A percentile compares a stretch with the other conserved stretches of the same genome.
Conservation (phyloP, 1,139 yeast genomes). For the Taiozyma onychis region DNA sequence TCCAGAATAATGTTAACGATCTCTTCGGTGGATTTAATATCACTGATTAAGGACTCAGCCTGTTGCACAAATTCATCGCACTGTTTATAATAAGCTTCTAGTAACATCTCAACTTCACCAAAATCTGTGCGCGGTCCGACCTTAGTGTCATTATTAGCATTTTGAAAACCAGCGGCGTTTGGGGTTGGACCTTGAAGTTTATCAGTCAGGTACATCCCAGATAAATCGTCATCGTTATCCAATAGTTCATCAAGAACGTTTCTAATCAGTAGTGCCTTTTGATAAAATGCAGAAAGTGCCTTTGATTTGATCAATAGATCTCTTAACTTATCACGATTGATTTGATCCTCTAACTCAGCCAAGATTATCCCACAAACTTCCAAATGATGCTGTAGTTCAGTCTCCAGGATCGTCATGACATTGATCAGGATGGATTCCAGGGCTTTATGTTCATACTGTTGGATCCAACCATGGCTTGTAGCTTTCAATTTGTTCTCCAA, state of each 20-base stretch:
- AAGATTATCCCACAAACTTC: slow-evolving; percentile 72
- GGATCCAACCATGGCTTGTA: slow-evolving; percentile 26
- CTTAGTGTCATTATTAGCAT: slow-evolving; percentile 11
- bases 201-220: slow-evolving; percentile 61
- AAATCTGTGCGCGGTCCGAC: slow-evolving; percentile 38
- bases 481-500: slow-evolving; percentile 63
- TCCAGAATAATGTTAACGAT: slow-evolving; percentile 74
- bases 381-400: slow-evolving; percentile 75
- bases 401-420: slow-evolving; percentile 76
- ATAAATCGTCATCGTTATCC: slow-evolving; percentile 76
- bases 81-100: slow-evolving; percentile 72
- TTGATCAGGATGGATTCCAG: slow-evolving; percentile 82
- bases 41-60: slow-evolving; percentile 61
- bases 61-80: slow-evolving; percentile 80
- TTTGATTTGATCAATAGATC: slow-evolving; percentile 78
- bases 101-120: slow-evolving; percentile 66
- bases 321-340: slow-evolving; percentile 77
- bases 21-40: slow-evolving; percentile 76
- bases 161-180: not conserved
- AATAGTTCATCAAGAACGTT: slow-evolving; percentile 82
- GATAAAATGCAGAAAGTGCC: slow-evolving; percentile 72
- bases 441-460: slow-evolving; percentile 77
- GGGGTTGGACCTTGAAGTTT: slow-evolving; percentile 19
- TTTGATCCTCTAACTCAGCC: slow-evolving; percentile 76
- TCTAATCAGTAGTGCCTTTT: slow-evolving; percentile 76